Base-by-base conservation (phyloP, 73 alveolate species). In the Paramecium bursaria region DNA sequence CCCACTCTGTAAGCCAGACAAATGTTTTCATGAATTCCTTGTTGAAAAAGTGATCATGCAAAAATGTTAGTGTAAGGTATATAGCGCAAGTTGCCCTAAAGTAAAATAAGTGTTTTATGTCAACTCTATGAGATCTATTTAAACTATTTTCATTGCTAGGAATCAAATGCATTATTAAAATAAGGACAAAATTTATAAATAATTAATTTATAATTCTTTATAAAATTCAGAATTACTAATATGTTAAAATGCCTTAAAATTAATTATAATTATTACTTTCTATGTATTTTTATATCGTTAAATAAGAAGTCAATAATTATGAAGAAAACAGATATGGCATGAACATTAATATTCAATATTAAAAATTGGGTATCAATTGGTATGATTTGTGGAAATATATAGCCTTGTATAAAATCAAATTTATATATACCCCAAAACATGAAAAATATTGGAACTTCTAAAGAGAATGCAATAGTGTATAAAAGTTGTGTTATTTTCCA, bases 361-460 rank as follows among this genome's bases (percentile, higher is more conserved):
- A 53, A 67, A 25, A 7, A 17, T 21, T 31, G 17, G 22, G 44
- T 7, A 39, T 35, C 27, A 3, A 7, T 27, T 39, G 2, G 46
- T 39, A 39, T 4, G 5, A 25, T 47, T 35, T 67, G 21, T 4
- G 82, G 82, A 67, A 67, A 67, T 35, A 67, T 67, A 42, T 67
- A 67, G 6, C n/a, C n/a, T n/a, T n/a, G n/a, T n/a, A n/a, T n/a
- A n/a, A n/a, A n/a, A n/a, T n/a, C n/a, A n/a, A n/a, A n/a, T n/a
- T n/a, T n/a, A n/a, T n/a, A n/a, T n/a, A n/a, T n/a, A n/a, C 82
- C 50, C 82, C 82, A 67, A 67, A 25, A 67, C 22, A 67, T 67
- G 0, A 67, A 10, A 42, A 42, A 2, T 15, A 67, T 67, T 21
- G 82, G 82, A 15, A 67, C 23, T 67, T 67, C 82, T 30, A 67